Percentiles rank a stretch among this genome's conserved stretches.
These are phyloP conservation scores for Debaryomyces subglobosus DNA, from an alignment of 1,139 yeast genomes.

Conservation along the genomic window DNA sequence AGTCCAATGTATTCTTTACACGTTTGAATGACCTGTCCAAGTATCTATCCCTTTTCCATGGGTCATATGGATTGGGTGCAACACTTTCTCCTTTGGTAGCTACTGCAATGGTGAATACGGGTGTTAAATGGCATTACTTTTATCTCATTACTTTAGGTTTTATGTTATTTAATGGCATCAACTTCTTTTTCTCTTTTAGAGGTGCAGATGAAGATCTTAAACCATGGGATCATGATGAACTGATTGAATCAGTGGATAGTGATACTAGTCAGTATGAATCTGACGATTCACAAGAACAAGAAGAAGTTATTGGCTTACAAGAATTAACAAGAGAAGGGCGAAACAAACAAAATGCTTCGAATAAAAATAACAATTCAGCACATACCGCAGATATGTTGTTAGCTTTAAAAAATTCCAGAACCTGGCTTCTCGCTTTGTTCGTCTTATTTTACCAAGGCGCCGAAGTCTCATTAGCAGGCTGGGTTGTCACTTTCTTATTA, in stretches of 20 bases:
- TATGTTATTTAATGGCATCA: conserved; percentile 28
- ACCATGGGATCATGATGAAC: conserved; percentile 32
- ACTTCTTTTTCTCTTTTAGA: conserved; percentile 39
- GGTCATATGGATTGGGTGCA: conserved; percentile 68
- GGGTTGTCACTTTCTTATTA: conserved; percentile 67
- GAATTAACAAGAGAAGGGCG: neutral
- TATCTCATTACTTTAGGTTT: conserved; percentile 52
- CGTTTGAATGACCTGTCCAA: conserved; percentile 51
- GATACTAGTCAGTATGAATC: too few relatives aligned
- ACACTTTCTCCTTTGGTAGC: conserved; percentile 61
- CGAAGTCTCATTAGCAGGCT: conserved; percentile 71
- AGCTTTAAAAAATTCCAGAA: conserved; percentile 45
- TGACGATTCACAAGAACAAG: conserved; percentile 1
- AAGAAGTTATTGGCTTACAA: conserved; percentile 14
- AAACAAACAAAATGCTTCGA: neutral
- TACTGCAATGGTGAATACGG: conserved; percentile 52
- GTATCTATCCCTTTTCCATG: conserved; percentile 58
- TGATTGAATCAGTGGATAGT: neutral
- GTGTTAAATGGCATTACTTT: conserved; percentile 56
- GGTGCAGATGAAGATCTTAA: conserved; percentile 48
- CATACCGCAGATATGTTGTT: conserved; percentile 17
- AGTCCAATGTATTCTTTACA: conserved; percentile 59
- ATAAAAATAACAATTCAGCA: neutral
- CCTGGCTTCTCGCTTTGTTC: conserved; percentile 59
- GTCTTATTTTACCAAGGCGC: conserved; percentile 68